Percentiles rank a stretch among this genome's conserved stretches.
Evolutionary conservation across 2,329 filamentous ascomycete genomes (phyloP).

Genomic region (Xylariaceae sp.): DNA sequence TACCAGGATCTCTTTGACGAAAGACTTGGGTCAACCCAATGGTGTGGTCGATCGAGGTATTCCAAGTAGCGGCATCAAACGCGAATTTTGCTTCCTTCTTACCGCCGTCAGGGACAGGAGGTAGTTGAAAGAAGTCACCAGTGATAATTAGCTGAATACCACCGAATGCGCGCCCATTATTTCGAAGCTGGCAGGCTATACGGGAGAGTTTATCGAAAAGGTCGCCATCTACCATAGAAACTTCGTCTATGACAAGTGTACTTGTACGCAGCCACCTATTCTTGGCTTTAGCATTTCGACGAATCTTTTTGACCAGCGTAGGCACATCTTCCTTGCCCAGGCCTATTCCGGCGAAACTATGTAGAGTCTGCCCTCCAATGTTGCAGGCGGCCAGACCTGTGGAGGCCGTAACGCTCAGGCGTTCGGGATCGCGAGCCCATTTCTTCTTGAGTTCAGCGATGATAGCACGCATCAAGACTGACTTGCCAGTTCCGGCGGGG

Average conservation of each 20-base stretch:
- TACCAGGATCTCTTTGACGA: constrained; percentile 80
- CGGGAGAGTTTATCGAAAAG: constrained; percentile 94
- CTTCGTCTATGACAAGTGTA: constrained; percentile 85
- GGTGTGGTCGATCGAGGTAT: constrained; percentile 87
- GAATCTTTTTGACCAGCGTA: constrained; percentile 84
- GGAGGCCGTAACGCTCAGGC: constrained; percentile 89
- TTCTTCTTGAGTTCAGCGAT: constrained; percentile 78
- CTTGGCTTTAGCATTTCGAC: constrained; percentile 81
- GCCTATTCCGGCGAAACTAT: constrained; percentile 94
- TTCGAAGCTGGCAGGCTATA: constrained; percentile 79
- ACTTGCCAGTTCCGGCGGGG: constrained; percentile 95
- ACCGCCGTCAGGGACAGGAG: constrained; percentile 79
- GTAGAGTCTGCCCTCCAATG: constrained; percentile 89
- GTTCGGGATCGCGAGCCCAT: constrained; percentile 70
- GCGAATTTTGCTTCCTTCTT: constrained; percentile 73
- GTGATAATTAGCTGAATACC: constrained; percentile 95
- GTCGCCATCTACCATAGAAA: constrained; percentile 98
- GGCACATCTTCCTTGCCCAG: constrained; percentile 84
- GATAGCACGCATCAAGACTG: constrained; percentile 88
- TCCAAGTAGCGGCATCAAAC: constrained; percentile 90
- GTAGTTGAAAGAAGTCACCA: constrained; percentile 95
- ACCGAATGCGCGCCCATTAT: constrained; percentile 89
- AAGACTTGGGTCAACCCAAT: constrained; percentile 95
- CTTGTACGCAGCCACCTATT: constrained; percentile 86
- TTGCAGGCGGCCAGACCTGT: constrained; percentile 96